Evolutionary conservation across 225 moss, liverwort and hornwort genomes (phyloP), one percentile per base, ranked within the genome.

Genomic region (Neckera pumila): DNA sequence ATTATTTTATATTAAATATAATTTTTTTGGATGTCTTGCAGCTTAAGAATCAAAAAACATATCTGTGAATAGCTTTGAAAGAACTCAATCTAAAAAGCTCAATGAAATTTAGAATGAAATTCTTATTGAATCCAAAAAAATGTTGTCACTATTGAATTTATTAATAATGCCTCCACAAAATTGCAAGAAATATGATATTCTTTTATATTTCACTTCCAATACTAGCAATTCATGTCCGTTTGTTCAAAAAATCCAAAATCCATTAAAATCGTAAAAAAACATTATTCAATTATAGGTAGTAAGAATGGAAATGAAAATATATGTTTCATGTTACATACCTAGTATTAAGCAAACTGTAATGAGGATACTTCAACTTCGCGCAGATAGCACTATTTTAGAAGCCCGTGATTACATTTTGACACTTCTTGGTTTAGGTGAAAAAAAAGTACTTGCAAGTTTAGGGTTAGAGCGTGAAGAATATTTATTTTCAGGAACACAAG

Each of bases 281-380:
- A 3, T 20, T 21, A 17, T 51, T 78, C 17, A 15, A 33, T 16
- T 31, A 22, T 64, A 57, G 21, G 0, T 47, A 60, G 10, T 17
- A 5, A 81, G 3, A 71, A 91, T 92, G 88, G 92, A 92, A 81
- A 92, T 90, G 78, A 92, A 92, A 86, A 88, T 92, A 28, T 92
- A 90, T 79, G 92, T 94, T 73, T 94, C 85, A 3, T 94, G 91
- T 76, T 92, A 92, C 36, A 94, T 94, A 58, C 92, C 92, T 34
- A 92, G 88, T 69, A 92, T 92, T 9, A 92, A 94, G 12, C 93
- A 92, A 89, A 94, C 91, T 0, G 81, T 92, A 4, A 94, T 94
- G 92, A 88, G 87, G 40, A 94, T 92, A 76, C 89, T 94, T 54
- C 93, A 91, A 66, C 92, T 92, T 82, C 69, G 33, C 36, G 88